Percentiles rank a stretch among this genome's conserved stretches.
phyloP scores from a whole-genome alignment of 805 yeast genomes.

The Pichia membranifaciens region DNA sequence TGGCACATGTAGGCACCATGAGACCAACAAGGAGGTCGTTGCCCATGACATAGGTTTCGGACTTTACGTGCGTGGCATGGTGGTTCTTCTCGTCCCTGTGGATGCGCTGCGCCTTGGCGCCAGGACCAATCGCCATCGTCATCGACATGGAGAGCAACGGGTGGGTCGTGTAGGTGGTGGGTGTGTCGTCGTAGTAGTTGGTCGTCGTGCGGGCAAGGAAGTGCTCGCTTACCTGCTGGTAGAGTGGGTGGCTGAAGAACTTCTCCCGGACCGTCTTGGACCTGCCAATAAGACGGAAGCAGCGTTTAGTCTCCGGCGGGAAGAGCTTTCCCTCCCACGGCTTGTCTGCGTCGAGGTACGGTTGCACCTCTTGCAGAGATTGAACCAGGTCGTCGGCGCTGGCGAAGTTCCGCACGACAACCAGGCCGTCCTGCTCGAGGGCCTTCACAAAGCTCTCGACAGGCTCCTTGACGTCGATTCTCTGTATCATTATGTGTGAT shows the following conservation, averaged over 20 bases:
- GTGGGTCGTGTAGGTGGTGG: conserved; percentile 14
- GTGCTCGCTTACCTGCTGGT: conserved; percentile 13
- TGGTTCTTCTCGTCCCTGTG: conserved; percentile 23
- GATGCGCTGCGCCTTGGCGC: conserved; percentile 18
- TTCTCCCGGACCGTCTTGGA: conserved; percentile 17
- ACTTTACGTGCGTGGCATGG: conserved; percentile 18
- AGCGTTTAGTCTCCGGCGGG: conserved; percentile 22
- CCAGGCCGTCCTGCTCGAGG: conserved; percentile 13
- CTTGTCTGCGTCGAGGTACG: conserved; percentile 17
- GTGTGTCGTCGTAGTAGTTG: conserved; percentile 14
- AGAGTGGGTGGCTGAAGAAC: conserved; percentile 12
- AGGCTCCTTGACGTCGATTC: conserved; percentile 11
- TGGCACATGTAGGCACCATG: conserved; percentile 17
- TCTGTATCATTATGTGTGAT: conserved; percentile 2
- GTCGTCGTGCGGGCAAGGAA: conserved; percentile 11
- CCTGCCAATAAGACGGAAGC: conserved; percentile 18
- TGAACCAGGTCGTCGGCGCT: conserved; percentile 13
- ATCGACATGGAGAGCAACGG: conserved; percentile 17
- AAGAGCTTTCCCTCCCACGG: conserved; percentile 24
- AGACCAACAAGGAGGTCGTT: conserved; percentile 18
- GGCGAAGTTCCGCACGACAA: conserved; percentile 13
- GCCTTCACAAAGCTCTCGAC: conserved; percentile 11
- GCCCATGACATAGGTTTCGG: conserved; percentile 13
- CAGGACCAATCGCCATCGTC: conserved; percentile 21
- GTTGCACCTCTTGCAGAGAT: conserved; percentile 17